phyloP scores from a whole-genome alignment of 306 rosid species.

The Prunus davidiana region DNA sequence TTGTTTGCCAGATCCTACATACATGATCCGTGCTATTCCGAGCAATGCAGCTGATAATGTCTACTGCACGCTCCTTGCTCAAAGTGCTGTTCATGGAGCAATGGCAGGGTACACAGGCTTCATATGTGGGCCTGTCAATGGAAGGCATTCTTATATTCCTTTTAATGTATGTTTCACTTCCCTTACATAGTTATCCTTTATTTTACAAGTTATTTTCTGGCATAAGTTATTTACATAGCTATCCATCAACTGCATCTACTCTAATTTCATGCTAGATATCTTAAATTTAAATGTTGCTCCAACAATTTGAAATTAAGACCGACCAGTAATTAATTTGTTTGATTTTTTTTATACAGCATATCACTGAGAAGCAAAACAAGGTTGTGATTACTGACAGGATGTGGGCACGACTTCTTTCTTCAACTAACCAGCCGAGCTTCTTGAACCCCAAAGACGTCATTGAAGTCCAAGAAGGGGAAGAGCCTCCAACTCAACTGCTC shows the following conservation, averaged over 20 bases:
- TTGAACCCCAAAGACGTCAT: slow-evolving; percentile 25
- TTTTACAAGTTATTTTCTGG: not conserved
- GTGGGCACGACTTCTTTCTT: slow-evolving; percentile 62
- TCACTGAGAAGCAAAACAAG: slow-evolving; percentile 70
- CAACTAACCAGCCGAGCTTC: slow-evolving; percentile 57
- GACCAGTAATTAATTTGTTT: not conserved
- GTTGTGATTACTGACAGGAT: slow-evolving; percentile 88
- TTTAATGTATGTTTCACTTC: slow-evolving; percentile 48
- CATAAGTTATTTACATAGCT: too few species aligned
- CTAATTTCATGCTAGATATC: not conserved
- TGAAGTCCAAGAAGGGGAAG: slow-evolving; percentile 38
- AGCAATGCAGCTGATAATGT: slow-evolving; percentile 89
- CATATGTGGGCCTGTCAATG: slow-evolving; percentile 72
- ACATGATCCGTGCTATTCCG: slow-evolving; percentile 92
- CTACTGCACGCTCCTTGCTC: slow-evolving; percentile 87
- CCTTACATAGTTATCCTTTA: not conserved
- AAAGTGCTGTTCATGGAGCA: slow-evolving; percentile 90
- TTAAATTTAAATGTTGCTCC: not conserved
- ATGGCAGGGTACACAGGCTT: slow-evolving; percentile 95
- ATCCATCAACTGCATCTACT: not conserved
- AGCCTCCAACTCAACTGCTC: slow-evolving; percentile 30
- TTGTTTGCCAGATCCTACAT: slow-evolving; percentile 68
- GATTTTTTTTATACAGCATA: slow-evolving; percentile 46
- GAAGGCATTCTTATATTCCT: slow-evolving; percentile 84
- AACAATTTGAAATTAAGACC: not conserved